Evolutionary conservation across 2,329 filamentous ascomycete species (phyloP), one percentile per base, ranked within the genome.

Genomic region (Aspergillus caelatus): DNA sequence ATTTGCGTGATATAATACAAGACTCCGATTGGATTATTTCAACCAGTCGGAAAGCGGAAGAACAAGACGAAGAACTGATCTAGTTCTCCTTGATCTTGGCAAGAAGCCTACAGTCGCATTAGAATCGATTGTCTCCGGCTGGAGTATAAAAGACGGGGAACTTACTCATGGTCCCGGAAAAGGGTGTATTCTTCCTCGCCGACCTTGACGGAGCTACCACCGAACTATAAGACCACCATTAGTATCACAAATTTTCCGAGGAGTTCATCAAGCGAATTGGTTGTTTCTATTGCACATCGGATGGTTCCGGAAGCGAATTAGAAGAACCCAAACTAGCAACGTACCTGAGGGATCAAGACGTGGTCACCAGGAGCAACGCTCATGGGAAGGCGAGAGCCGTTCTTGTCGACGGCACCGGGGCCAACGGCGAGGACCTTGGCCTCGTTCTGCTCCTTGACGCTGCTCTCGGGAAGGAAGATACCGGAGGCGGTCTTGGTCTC

Each of bases 361-460:
- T 92, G 91, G 84, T 99, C 95, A 71, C 95, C 95, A 56, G 89
- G 83, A 71, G 84, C 70, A 63, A 98, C 95, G 73, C 92, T 90
- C 85, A 94, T 93, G 66, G 90, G 86, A 74, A 97, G 83, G 72
- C 93, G 88, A 86, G 95, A 92, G 73, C 95, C 95, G 65, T 96
- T 90, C 83, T 90, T 93, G 84, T 96, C 92, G 65, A 96, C 75
- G 16, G 85, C 89, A 67, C 95, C 95, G 62, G 95, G 95, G 60
- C 95, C 95, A 68, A 99, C 94, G 67, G 95, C 95, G 65, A 99
- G 85, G 61, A 99, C 95, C 83, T 93, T 94, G 75, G 92, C 95
- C 86, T 98, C 94, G 83, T 97, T 98, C 79, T 98, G 88, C 82
- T 99, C 95, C 88, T 99, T 97, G 78, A 98, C 93, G 76, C 91